Evolutionary conservation across 257 asterid genomes (phyloP).

Genomic region (Solanum sejunctum): DNA sequence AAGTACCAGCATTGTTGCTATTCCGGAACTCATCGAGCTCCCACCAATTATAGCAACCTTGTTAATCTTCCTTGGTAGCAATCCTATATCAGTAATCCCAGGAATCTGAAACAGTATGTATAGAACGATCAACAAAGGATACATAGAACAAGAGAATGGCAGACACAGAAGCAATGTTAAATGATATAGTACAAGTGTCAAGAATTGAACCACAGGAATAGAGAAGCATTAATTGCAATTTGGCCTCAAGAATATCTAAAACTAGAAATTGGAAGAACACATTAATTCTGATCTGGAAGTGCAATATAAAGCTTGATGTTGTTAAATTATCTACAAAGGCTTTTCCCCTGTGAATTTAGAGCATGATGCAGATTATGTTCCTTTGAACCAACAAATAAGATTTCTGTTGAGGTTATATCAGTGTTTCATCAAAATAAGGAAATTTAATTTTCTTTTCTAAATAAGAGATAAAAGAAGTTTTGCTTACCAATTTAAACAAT

Average conservation of each 20-base stretch:
- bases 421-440: neutral
- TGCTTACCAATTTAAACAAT: neutral
- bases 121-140: neutral
- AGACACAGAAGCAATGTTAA: neutral
- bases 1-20: slow-evolving; percentile 77
- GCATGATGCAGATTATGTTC: neutral
- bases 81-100: slow-evolving; percentile 70
- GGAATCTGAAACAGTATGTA: slow-evolving; percentile 50
- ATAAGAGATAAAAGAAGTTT: neutral
- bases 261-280: neutral
- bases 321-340: neutral
- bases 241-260: neutral
- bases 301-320: neutral
- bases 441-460: neutral
- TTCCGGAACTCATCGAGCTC: slow-evolving; percentile 94
- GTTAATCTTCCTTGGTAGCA: slow-evolving; percentile 66
- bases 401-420: neutral
- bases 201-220: neutral
- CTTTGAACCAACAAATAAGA: neutral
- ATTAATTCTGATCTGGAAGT: neutral
- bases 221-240: neutral
- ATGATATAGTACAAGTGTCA: neutral
- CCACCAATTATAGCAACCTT: slow-evolving; percentile 96
- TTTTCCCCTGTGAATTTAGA: neutral
- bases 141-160: neutral